Evolutionary conservation across 805 yeast genomes (phyloP), one percentile per base, ranked within the genome.

Genomic region (Candida manassasensis): DNA sequence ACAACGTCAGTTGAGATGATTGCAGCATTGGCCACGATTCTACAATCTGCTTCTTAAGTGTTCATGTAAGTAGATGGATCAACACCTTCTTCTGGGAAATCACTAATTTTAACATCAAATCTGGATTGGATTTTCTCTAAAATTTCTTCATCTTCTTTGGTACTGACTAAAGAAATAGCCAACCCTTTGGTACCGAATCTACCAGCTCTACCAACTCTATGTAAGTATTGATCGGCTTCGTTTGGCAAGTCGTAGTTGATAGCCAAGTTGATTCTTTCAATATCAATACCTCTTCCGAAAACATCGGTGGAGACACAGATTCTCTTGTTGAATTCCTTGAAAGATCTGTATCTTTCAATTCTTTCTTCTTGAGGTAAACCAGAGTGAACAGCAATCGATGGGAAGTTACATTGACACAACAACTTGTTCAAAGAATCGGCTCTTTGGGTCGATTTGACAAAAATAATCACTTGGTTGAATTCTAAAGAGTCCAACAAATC

Each of bases 161-260:
- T 73, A 28, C 93, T 73, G 37, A 93, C 93, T 47, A 90, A 85
- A 27, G 96, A 86, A 40, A 93, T 76, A 36, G 97, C 95, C 53
- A 93, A 79, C 71, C 98, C 98, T 73, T 90, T 90, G 60, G 98
- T 90, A 73, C 98, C 98, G 55, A 90, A 90, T 77, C 98, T 89
- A 70, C 98, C 98, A 50, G 98, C 98, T 79, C 98, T 88, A 59
- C 98, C 98, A 45, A 90, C 98, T 73, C 98, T 87, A 74, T 90
- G 98, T 61, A 90, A 78, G 69, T 93, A 90, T 68, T 93, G 97
- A 67, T 90, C 97, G 46, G 97, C 96, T 71, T 89, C 97, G 47
- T 67, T 73, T 52, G 98, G 96, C 73, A 90, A 71, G 68, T 90
- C 98, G 67, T 90, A 90, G 75, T 90, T 93, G 73, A 90, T 88